Evolutionary conservation across 768 basidiomycete species (phyloP).

Genomic region (Favolaschia claudopus): DNA sequence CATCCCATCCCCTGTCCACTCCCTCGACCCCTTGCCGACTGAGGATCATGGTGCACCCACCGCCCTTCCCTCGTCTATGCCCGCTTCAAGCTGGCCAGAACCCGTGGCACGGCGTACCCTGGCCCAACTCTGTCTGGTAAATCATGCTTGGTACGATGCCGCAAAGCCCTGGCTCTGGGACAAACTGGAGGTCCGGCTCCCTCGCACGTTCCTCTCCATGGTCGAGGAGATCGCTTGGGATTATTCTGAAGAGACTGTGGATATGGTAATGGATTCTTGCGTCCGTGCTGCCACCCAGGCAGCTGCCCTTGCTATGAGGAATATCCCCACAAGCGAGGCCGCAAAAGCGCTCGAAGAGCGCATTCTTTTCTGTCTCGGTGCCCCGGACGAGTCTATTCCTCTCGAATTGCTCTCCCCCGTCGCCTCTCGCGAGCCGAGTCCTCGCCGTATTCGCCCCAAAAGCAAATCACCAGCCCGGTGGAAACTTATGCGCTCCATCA

Average conservation of each 20-base stretch:
- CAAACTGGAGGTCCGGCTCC: conserved; percentile 82
- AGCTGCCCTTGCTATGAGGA: conserved; percentile 61
- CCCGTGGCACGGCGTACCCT: conserved; percentile 69
- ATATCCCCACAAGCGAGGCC: conserved; percentile 45
- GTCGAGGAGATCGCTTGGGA: conserved; percentile 82
- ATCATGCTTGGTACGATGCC: conserved; percentile 78
- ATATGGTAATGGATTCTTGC: conserved; percentile 68
- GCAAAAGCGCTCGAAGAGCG: conserved; percentile 64
- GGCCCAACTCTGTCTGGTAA: conserved; percentile 77
- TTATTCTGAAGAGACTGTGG: conserved; percentile 71
- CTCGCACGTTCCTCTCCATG: conserved; percentile 84
- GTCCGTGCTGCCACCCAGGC: conserved; percentile 72
- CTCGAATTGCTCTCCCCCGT: conserved; percentile 80
- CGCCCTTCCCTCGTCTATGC: conserved; percentile 75
- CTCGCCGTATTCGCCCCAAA: conserved; percentile 74
- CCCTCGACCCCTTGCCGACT: conserved; percentile 74
- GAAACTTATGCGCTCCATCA: conserved; percentile 82
- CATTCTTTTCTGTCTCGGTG: conserved; percentile 62
- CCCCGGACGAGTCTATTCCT: conserved; percentile 75
- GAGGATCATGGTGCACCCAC: conserved; percentile 60
- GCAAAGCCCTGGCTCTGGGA: conserved; percentile 92
- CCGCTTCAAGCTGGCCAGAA: conserved; percentile 75
- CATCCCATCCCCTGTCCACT: conserved; percentile 59
- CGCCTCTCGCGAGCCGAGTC: conserved; percentile 85
- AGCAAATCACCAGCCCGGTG: conserved; percentile 86